Evolutionary conservation across 2,329 filamentous ascomycete species (phyloP).

Genomic region (Calonectria pteridis): DNA sequence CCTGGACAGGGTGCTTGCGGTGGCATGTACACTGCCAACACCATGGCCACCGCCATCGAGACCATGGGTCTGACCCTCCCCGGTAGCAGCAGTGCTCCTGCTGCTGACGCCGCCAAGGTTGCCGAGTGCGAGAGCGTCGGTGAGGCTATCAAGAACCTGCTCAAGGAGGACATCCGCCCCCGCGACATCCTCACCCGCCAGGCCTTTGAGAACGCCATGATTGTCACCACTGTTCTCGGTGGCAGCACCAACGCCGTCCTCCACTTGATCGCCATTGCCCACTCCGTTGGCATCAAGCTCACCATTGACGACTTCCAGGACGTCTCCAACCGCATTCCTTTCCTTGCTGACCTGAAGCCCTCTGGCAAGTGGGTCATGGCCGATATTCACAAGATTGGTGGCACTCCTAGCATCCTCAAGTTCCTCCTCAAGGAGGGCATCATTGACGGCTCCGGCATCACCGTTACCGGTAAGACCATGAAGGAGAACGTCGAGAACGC

Average conservation of each 20-base stretch:
- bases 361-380: conserved; percentile 91
- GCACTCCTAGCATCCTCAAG: conserved; percentile 89
- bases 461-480: conserved; percentile 90
- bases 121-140: conserved; percentile 80
- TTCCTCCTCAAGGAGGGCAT: conserved; percentile 86
- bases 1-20: conserved; percentile 76
- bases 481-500: conserved; percentile 86
- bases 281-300: conserved; percentile 83
- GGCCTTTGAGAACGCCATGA: conserved; percentile 89
- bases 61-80: conserved; percentile 91
- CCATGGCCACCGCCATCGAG: conserved; percentile 92
- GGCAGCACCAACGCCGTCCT: conserved; percentile 90
- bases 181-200: conserved; percentile 83
- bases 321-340: conserved; percentile 82
- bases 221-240: conserved; percentile 83
- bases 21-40: conserved; percentile 95
- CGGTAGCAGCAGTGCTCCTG: conserved; percentile 83
- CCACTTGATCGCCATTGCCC: conserved; percentile 86
- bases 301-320: conserved; percentile 89
- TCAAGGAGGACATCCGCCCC: conserved; percentile 82
- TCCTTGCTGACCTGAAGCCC: conserved; percentile 86
- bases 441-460: conserved; percentile 83
- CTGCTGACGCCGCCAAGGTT: conserved; percentile 78
- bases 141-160: conserved; percentile 78
- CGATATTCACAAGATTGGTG: conserved; percentile 86